These are phyloP conservation scores for Spizellomyces sp. DNA, from an alignment of 192 early-diverging fungal genomes.

Conservation along the genomic window DNA sequence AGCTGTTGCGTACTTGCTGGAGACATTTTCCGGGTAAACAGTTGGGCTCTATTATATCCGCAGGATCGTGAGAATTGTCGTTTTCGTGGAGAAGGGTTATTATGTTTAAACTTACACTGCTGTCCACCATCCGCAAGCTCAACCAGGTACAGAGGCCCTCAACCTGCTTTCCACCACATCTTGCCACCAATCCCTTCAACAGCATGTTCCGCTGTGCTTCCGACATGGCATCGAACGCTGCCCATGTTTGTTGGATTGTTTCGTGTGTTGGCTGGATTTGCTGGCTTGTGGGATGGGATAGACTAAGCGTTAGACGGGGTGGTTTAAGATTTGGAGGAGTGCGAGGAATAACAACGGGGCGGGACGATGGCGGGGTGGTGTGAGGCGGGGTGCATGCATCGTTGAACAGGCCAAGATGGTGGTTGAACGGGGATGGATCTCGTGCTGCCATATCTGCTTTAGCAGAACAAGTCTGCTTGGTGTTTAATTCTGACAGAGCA, in stretches of 20 bases:
- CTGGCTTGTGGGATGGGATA: neutral
- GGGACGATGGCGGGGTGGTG: neutral
- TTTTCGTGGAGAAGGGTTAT: too few species aligned
- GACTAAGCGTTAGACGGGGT: neutral
- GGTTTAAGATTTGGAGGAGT: neutral
- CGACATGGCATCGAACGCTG: conserved; percentile 44
- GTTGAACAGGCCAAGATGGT: too few species aligned
- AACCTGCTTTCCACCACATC: conserved; percentile 46
- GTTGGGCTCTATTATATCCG: neutral
- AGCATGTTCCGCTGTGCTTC: conserved; percentile 50
- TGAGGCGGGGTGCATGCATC: neutral
- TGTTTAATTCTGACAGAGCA: too few species aligned
- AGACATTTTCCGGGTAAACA: neutral
- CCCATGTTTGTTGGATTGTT: conserved; percentile 51
- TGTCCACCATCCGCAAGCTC: conserved; percentile 45
- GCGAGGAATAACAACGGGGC: neutral
- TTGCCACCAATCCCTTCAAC: conserved; percentile 46
- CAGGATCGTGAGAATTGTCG: too few species aligned
- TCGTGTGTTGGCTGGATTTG: conserved; percentile 20
- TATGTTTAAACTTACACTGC: neutral
- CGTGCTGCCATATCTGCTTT: too few species aligned
- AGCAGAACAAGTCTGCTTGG: too few species aligned
- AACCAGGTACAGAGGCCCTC: conserved; percentile 48
- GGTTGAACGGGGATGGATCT: too few species aligned
- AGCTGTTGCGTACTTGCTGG: neutral